phyloP scores from a whole-genome alignment of 2,329 filamentous ascomycete genomes.

The Aureobasidium sp. region DNA sequence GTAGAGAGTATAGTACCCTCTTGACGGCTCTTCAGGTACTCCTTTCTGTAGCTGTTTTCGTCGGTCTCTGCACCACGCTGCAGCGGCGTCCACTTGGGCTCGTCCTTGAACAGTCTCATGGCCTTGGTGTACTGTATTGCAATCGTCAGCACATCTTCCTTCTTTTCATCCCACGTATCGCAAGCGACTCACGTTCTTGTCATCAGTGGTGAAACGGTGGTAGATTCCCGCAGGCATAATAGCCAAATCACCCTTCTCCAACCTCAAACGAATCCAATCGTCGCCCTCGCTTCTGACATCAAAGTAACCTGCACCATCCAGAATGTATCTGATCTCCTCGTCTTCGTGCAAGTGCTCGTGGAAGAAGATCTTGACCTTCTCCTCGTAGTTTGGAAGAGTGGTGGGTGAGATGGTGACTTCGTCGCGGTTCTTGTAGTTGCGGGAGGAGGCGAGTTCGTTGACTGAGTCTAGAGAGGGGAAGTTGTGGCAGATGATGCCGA shows the following conservation, averaged over 20 bases:
- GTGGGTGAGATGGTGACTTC: conserved; percentile 82
- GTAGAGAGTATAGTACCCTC: conserved; percentile 15
- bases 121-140: conserved; percentile 75
- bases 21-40: conserved; percentile 53
- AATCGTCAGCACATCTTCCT: not conserved
- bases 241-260: conserved; percentile 84
- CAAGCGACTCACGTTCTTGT: conserved; percentile 65
- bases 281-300: conserved; percentile 80
- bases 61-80: conserved; percentile 76
- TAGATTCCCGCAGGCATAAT: conserved; percentile 94
- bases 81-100: conserved; percentile 95
- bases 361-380: conserved; percentile 92
- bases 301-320: conserved; percentile 84
- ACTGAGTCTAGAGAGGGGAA: conserved; percentile 60
- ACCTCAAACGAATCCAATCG: conserved; percentile 77
- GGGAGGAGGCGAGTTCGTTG: conserved; percentile 63
- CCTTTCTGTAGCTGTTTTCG: conserved; percentile 67
- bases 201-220: conserved; percentile 93
- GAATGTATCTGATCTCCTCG: conserved; percentile 94
- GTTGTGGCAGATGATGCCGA: conserved; percentile 76
- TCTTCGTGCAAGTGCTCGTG: conserved; percentile 95
- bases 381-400: conserved; percentile 80
- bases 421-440: conserved; percentile 90
- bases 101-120: conserved; percentile 95
- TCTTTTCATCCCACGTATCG: not conserved